Evolutionary conservation across 1,284 basidiomycete species (phyloP).

Genomic region (Leccinum insolens): DNA sequence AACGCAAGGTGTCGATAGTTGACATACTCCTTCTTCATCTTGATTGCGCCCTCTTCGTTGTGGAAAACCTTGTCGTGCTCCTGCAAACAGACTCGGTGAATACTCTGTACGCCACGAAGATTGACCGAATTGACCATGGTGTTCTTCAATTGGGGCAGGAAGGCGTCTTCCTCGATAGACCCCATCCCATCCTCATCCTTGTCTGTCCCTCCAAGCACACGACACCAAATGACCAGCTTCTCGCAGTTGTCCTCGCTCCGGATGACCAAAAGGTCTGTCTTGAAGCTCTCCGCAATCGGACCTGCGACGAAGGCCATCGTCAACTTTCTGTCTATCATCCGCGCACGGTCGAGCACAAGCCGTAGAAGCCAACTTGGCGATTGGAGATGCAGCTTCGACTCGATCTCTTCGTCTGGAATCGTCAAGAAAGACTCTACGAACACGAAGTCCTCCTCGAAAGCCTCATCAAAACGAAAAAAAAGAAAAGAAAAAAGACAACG

Average conservation of each 20-base stretch:
- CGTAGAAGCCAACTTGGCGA: conserved; percentile 94
- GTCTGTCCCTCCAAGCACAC: conserved; percentile 87
- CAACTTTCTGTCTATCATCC: conserved; percentile 97
- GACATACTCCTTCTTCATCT: conserved; percentile 86
- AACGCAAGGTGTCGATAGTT: conserved; percentile 98
- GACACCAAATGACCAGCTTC: conserved; percentile 96
- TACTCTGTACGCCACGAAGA: conserved; percentile 90
- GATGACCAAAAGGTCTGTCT: conserved; percentile 96
- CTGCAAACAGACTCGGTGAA: conserved; percentile 93
- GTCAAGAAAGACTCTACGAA: conserved; percentile 99
- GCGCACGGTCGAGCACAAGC: conserved; percentile 94
- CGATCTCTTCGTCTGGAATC: conserved; percentile 97
- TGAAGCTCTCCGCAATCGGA: conserved; percentile 93
- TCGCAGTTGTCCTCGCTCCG: conserved; percentile 99
- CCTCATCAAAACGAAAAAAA: too few species aligned
- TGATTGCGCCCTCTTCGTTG: conserved; percentile 66
- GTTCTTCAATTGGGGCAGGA: conserved; percentile 94
- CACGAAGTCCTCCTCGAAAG: conserved; percentile 83
- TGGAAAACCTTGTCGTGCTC: conserved; percentile 83
- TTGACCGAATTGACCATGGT: conserved; percentile 96
- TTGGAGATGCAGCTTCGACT: conserved; percentile 87
- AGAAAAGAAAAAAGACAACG: too few species aligned
- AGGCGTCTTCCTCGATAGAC: conserved; percentile 90
- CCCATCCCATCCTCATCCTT: conserved; percentile 89
- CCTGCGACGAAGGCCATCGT: conserved; percentile 96